Evolutionary conservation across 129 eudicot genomes (phyloP), one percentile per base, ranked within the genome.

Genomic region (Flaveria robusta): DNA sequence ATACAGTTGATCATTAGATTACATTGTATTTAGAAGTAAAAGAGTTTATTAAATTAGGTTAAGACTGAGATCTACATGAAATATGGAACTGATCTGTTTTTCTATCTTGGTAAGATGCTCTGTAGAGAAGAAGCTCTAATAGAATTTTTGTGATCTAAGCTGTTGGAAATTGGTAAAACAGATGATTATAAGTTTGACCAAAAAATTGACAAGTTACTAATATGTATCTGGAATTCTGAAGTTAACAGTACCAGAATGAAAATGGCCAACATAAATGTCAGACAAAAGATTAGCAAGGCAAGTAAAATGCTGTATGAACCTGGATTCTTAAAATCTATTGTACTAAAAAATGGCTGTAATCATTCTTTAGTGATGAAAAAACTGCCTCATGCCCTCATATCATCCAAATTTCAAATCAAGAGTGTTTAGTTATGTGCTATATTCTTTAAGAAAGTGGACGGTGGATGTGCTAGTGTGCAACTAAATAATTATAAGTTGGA

Each of bases 61-160:
- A 15, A 0, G 73, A 78, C 47, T 70, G 63, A 29, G 82, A 70
- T 78, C 71, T 20, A 31, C 71, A 70, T 45, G 77, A 19, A 16
- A 55, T 16, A 65, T 54, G 56, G 75, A 62, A 71, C 26, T 42
- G n/a, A 69, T 70, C 75, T 69, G 76, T 18, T 62, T 58, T 23
- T 31, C 16, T 56, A 34, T 19, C 19, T 52, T 29, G 29, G 29
- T 71, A 47, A 68, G 54, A 54, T 7, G 23, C 52, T 67, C 22
- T 26, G 13, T 39, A 70, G 75, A 27, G 63, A 70, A 16, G 64
- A 27, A 13, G 47, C 47, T 19, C 13, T 71, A 19, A 54, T 71
- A 72, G 77, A 59, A 7, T 56, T 56, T 19, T 22, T 73, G 29
- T 39, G 68, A 73, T 73, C 37, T 12, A 72, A 73, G 54, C 66